Conservation (phyloP, 73 alveolate genomes). For the Tetrahymena thermophila region DNA sequence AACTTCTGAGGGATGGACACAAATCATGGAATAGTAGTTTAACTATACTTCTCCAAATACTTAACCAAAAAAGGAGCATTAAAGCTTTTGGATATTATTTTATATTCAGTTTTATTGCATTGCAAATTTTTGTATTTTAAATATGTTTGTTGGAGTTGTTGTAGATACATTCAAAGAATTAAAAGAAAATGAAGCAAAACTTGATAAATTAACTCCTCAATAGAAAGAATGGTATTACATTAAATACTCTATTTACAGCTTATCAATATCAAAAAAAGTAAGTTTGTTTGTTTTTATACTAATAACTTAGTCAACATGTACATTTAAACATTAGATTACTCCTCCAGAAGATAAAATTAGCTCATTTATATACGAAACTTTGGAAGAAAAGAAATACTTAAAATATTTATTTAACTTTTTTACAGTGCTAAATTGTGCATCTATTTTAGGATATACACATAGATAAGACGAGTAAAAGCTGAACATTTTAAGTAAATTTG, state of each 20-base stretch:
- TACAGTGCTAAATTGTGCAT: neutral
- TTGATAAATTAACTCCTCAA: neutral
- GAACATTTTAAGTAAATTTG: neutral
- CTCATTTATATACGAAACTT: neutral
- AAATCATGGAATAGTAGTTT: neutral
- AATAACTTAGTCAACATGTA: neutral
- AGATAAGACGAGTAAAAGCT: neutral
- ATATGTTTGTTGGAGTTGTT: conserved; percentile 34
- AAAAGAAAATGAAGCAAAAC: conserved; percentile 9
- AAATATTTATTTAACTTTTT: neutral
- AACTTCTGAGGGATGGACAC: conserved; percentile 33
- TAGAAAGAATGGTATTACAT: conserved; percentile 41
- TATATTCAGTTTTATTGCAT: conserved; percentile 12
- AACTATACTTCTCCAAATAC: neutral
- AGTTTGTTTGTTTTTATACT: neutral
- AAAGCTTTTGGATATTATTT: conserved; percentile 21
- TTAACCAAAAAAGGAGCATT: neutral
- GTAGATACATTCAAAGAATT: conserved; percentile 13
- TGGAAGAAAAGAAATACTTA: neutral
- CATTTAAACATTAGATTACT: neutral
- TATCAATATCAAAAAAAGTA: conserved; percentile 3
- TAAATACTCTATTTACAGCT: neutral
- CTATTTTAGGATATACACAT: neutral
- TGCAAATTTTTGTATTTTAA: conserved; percentile 19
- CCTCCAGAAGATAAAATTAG: neutral